phyloP scores from a whole-genome alignment of 1,139 yeast species.

The Torulaspora pretoriensis region DNA sequence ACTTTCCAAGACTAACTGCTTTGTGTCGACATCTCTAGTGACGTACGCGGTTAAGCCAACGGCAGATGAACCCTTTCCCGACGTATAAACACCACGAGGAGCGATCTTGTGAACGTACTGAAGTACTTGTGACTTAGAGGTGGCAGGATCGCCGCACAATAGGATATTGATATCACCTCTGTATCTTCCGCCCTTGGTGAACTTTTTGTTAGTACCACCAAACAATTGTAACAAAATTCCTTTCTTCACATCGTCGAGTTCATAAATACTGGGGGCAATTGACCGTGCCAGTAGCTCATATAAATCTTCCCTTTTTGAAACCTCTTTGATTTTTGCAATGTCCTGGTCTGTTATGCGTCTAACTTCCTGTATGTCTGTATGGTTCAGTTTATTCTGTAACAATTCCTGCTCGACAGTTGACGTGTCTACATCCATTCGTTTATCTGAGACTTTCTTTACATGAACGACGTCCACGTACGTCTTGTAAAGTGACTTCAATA shows the following conservation, averaged over 20 bases:
- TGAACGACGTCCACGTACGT: slow-evolving; percentile 95
- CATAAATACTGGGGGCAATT: slow-evolving; percentile 91
- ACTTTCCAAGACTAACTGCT: slow-evolving; percentile 86
- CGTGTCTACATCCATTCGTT: slow-evolving; percentile 74
- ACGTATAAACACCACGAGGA: slow-evolving; percentile 95
- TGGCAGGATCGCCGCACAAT: slow-evolving; percentile 96
- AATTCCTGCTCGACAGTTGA: slow-evolving; percentile 63
- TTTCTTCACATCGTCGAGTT: slow-evolving; percentile 93
- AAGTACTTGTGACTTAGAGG: slow-evolving; percentile 89
- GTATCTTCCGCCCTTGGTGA: slow-evolving; percentile 86
- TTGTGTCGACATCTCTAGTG: slow-evolving; percentile 90
- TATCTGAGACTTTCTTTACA: slow-evolving; percentile 77
- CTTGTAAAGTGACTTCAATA: slow-evolving; percentile 78
- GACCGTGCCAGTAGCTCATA: slow-evolving; percentile 89
- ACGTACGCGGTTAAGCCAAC: slow-evolving; percentile 97
- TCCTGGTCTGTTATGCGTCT: slow-evolving; percentile 69
- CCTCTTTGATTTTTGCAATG: slow-evolving; percentile 54
- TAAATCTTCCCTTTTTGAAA: slow-evolving; percentile 66
- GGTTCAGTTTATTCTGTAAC: slow-evolving; percentile 39
- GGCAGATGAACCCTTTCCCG: slow-evolving; percentile 98
- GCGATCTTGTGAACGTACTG: slow-evolving; percentile 96
- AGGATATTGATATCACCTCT: slow-evolving; percentile 92
- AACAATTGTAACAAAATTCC: slow-evolving; percentile 88
- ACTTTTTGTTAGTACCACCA: slow-evolving; percentile 91
- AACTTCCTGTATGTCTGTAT: slow-evolving; percentile 60